Conservation (phyloP, 306 rosid species). For the Sechiopsis laciniata region DNA sequence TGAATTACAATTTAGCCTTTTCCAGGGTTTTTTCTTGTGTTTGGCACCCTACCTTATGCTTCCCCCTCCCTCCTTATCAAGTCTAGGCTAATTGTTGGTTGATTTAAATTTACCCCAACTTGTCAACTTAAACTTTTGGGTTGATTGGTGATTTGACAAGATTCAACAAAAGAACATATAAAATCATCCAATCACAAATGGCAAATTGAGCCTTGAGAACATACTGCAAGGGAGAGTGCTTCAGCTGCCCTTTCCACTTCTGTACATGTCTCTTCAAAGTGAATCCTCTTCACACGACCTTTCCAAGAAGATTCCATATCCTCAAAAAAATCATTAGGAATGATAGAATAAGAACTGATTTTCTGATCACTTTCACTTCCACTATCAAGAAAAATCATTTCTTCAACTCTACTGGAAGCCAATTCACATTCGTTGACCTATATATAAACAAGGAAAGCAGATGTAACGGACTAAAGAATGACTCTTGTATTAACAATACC, state of each 20-base stretch:
- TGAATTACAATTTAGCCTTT: not conserved
- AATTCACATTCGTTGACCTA: slow-evolving; percentile 72
- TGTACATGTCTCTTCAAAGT: slow-evolving; percentile 53
- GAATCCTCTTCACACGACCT: slow-evolving; percentile 76
- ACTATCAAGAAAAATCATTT: slow-evolving; percentile 57
- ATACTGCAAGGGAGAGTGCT: slow-evolving; percentile 69
- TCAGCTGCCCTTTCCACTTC: slow-evolving; percentile 70
- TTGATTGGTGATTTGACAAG: too few species aligned
- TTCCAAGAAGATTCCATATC: slow-evolving; percentile 90
- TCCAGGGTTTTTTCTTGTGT: not conserved
- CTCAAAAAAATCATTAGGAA: slow-evolving; percentile 79
- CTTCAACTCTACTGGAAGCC: slow-evolving; percentile 58
- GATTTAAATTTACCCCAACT: too few species aligned
- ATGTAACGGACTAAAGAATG: slow-evolving; percentile 1
- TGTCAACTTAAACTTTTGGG: too few species aligned
- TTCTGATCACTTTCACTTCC: slow-evolving; percentile 67
- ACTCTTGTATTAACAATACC: slow-evolving; percentile 8
- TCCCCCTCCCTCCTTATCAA: not conserved
- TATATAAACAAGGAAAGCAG: slow-evolving; percentile 20
- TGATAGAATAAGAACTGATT: slow-evolving; percentile 49
- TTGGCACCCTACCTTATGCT: not conserved
- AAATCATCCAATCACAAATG: not conserved
- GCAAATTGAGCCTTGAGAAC: slow-evolving; percentile 31
- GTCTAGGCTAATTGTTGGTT: not conserved
- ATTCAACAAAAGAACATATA: not conserved